Percentiles rank a stretch among this genome's conserved stretches.
phyloP scores from a whole-genome alignment of 192 early-diverging fungal species.

The Podila horticola region DNA sequence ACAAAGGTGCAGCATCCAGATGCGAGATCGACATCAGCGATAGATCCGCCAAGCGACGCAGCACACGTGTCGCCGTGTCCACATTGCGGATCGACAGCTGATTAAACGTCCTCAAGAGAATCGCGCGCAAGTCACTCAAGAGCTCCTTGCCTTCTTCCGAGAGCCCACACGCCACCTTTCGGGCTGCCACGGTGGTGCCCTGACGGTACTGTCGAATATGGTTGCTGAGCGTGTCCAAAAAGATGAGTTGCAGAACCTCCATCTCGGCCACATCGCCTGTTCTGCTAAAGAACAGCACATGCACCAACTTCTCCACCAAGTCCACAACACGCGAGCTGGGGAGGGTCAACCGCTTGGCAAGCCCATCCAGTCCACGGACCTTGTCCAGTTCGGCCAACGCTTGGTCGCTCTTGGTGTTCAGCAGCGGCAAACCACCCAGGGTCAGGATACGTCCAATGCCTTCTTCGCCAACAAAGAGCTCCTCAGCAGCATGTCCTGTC shows the following conservation, averaged over 20 bases:
- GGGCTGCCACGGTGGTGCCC: constrained; percentile 8
- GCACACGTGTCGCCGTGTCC: constrained; percentile 9
- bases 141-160: constrained; percentile 32
- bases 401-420: constrained; percentile 14
- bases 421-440: constrained; percentile 51
- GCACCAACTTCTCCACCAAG: constrained; percentile 37
- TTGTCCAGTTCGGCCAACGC: constrained; percentile 27
- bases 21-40: constrained; percentile 44
- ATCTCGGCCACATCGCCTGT: neutral
- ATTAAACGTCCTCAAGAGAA: constrained; percentile 25
- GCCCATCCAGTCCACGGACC: constrained; percentile 57
- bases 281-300: constrained; percentile 26
- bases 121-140: constrained; percentile 19
- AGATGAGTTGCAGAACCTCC: constrained; percentile 52
- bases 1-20: constrained; percentile 30
- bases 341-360: constrained; percentile 54
- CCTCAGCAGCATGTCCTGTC: constrained; percentile 16
- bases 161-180: neutral
- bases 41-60: constrained; percentile 42
- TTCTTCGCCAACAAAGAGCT: constrained; percentile 49
- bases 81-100: neutral
- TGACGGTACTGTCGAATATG: constrained; percentile 26
- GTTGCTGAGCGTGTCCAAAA: constrained; percentile 48
- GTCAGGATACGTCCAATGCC: constrained; percentile 60
- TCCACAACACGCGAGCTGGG: constrained; percentile 48